Evolutionary conservation across 1,139 yeast genomes (phyloP).

Genomic region (Debaryomyces sp.): DNA sequence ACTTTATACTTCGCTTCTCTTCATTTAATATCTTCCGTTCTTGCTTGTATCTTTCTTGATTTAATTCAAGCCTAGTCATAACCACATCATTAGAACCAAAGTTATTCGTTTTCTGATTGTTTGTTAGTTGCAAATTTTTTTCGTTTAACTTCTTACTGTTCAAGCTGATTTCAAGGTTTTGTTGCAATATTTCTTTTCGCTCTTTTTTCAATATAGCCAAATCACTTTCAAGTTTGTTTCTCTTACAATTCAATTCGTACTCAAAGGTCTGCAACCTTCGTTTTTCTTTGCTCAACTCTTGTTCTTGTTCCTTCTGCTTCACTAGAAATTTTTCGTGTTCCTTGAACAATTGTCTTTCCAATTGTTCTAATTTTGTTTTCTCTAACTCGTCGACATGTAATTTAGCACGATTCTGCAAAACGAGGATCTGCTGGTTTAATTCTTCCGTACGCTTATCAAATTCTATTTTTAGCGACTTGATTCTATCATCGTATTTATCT

Average conservation of each 20-base stretch:
- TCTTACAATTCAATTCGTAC: constrained; percentile 1
- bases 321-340: constrained; percentile 11
- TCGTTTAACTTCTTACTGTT: neutral
- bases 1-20: constrained; percentile 5
- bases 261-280: neutral
- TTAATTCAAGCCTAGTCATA: neutral
- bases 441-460: constrained; percentile 4
- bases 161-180: neutral
- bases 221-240: constrained; percentile 4
- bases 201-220: constrained; percentile 3
- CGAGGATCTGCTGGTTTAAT: constrained; percentile 7
- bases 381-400: constrained; percentile 4
- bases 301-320: constrained; percentile 10
- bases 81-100: neutral
- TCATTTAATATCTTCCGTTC: neutral
- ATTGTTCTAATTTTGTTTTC: constrained; percentile 7
- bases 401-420: constrained; percentile 5
- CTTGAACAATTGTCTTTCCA: constrained; percentile 9
- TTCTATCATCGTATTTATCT: constrained; percentile 4
- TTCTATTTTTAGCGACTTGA: constrained; percentile 5
- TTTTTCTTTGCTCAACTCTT: constrained; percentile 5
- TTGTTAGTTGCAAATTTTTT: neutral
- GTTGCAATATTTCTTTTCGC: neutral
- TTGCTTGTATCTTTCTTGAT: neutral
- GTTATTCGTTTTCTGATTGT: neutral